Evolutionary conservation across 2,329 filamentous ascomycete genomes (phyloP).

Genomic region (Zelopaecilomyces penicillatus): DNA sequence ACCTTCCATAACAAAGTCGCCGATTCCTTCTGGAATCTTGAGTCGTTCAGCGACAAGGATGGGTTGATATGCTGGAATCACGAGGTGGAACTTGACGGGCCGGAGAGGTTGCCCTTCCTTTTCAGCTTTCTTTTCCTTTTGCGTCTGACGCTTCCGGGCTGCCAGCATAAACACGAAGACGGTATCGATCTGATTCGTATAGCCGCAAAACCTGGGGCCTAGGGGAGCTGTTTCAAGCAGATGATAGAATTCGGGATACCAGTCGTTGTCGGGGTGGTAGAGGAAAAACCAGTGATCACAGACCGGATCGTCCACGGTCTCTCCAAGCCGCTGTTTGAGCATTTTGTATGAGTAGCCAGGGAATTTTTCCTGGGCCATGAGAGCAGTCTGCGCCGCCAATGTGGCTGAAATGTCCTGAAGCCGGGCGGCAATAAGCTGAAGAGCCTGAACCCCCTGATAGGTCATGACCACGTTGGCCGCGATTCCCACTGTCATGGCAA

Average conservation of each 20-base stretch:
- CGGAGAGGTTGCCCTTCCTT: constrained; percentile 14
- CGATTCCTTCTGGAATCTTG: constrained; percentile 26
- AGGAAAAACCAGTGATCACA: constrained; percentile 31
- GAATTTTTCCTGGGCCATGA: constrained; percentile 28
- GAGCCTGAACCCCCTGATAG: constrained; percentile 27
- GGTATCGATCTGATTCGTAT: constrained; percentile 32
- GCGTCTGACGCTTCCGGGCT: constrained; percentile 18
- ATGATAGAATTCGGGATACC: constrained; percentile 32
- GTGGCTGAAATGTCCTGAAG: constrained; percentile 25
- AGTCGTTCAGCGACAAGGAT: constrained; percentile 29
- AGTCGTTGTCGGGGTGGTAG: constrained; percentile 33
- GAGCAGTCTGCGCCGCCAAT: constrained; percentile 26
- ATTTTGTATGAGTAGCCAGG: constrained; percentile 28
- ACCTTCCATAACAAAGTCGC: constrained; percentile 30
- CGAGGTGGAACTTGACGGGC: constrained; percentile 25
- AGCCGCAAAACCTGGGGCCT: constrained; percentile 28
- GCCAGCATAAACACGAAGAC: constrained; percentile 32
- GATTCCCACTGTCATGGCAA: constrained; percentile 22
- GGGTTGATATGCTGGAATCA: constrained; percentile 31
- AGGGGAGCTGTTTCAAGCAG: constrained; percentile 26
- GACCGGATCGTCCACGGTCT: constrained; percentile 21
- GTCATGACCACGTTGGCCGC: constrained; percentile 26
- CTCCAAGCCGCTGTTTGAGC: constrained; percentile 26
- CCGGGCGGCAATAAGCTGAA: constrained; percentile 26
- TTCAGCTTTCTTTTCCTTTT: constrained; percentile 16